Conservation (phyloP, 2,329 filamentous ascomycete species). For the Scedosporium boydii region DNA sequence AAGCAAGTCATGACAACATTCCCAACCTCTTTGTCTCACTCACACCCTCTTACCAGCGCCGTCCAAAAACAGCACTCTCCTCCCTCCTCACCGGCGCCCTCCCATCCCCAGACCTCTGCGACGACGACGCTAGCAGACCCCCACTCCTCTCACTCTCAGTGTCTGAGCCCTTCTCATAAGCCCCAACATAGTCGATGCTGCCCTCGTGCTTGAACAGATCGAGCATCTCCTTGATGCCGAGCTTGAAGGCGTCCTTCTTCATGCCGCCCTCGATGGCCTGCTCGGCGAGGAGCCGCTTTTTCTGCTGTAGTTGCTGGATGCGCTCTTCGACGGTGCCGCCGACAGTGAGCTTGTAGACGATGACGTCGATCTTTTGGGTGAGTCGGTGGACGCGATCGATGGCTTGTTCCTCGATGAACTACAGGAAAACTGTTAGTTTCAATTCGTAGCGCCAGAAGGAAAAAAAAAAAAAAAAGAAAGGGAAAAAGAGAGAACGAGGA, state of each 20-base stretch:
- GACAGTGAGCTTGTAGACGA: constrained; percentile 91
- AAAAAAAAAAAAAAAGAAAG: background rate
- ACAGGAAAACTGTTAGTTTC: constrained; percentile 9
- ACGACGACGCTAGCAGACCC: constrained; percentile 12
- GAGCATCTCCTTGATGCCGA: constrained; percentile 89
- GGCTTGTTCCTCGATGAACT: constrained; percentile 97
- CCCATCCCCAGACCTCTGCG: background rate
- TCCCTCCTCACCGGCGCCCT: constrained; percentile 14
- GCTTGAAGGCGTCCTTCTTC: constrained; percentile 65
- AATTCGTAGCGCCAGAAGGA: background rate
- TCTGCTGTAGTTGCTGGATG: constrained; percentile 88
- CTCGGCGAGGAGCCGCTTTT: constrained; percentile 85
- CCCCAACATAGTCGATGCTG: constrained; percentile 8
- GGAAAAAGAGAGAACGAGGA: background rate
- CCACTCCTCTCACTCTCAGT: constrained; percentile 16
- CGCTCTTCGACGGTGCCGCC: constrained; percentile 81
- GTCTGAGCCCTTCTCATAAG: constrained; percentile 12
- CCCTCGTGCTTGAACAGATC: constrained; percentile 63
- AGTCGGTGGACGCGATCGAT: constrained; percentile 98
- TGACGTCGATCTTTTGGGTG: constrained; percentile 88
- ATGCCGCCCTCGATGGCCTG: constrained; percentile 78
- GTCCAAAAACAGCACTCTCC: constrained; percentile 30
- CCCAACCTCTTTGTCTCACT: background rate
- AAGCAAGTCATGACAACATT: background rate
- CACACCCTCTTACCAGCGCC: constrained; percentile 25